A percentile compares a stretch with the other conserved stretches of the same genome.
Conservation (phyloP, 495 filamentous ascomycete species). For the Extremus antarcticus region DNA sequence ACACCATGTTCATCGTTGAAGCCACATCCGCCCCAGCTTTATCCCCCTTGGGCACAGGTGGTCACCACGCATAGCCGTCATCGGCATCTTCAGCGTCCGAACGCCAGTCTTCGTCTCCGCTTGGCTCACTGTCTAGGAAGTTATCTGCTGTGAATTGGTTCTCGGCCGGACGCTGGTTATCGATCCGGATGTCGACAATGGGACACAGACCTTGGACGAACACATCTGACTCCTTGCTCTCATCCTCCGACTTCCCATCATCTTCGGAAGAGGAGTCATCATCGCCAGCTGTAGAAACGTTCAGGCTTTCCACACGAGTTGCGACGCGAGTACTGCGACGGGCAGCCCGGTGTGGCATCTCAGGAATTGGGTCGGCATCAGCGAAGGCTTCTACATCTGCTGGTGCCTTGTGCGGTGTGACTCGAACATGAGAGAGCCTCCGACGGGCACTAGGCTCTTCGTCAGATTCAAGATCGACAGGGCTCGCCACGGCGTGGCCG, state of each 20-base stretch:
- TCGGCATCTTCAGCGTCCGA: slow-evolving; percentile 38
- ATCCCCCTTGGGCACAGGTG: not conserved
- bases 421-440: slow-evolving; percentile 5
- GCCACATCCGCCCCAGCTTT: not conserved
- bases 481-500: not conserved
- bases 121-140: slow-evolving; percentile 61
- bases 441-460: not conserved
- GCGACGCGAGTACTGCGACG: slow-evolving; percentile 7
- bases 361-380: not conserved
- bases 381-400: slow-evolving; percentile 8
- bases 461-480: not conserved
- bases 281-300: not conserved
- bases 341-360: not conserved
- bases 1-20: not conserved
- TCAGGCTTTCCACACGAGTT: not conserved
- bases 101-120: slow-evolving; percentile 73
- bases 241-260: slow-evolving; percentile 5
- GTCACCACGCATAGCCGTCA: slow-evolving; percentile 35
- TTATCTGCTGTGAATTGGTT: slow-evolving; percentile 63
- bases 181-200: slow-evolving; percentile 66
- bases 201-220: slow-evolving; percentile 69
- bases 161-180: slow-evolving; percentile 70
- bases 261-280: not conserved
- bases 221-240: not conserved
- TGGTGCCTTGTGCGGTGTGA: slow-evolving; percentile 9